Conservation (phyloP, 2,329 filamentous ascomycete species). For the Tothia fuscella region DNA sequence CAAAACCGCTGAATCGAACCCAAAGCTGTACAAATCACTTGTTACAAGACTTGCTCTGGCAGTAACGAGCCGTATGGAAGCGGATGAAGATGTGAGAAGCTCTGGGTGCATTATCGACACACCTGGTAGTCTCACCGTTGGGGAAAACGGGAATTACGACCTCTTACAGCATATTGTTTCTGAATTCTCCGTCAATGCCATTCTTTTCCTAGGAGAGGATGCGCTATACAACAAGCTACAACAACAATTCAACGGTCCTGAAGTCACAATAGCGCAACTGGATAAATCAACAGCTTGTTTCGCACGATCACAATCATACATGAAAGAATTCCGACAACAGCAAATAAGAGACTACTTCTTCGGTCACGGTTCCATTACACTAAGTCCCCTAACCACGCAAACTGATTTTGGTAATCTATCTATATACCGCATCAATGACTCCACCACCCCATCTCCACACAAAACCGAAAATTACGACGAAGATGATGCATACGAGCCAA, state of each 20-base stretch:
- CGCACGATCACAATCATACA: conserved; percentile 59
- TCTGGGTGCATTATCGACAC: conserved; percentile 82
- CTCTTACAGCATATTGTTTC: conserved; percentile 68
- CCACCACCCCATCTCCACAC: conserved; percentile 17
- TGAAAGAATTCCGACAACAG: conserved; percentile 61
- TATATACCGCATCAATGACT: conserved; percentile 57
- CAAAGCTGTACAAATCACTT: conserved; percentile 59
- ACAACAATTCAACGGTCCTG: conserved; percentile 49
- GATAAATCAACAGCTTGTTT: conserved; percentile 80
- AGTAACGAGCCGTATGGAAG: conserved; percentile 63
- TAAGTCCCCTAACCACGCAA: conserved; percentile 80
- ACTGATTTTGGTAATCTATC: conserved; percentile 64
- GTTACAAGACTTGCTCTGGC: conserved; percentile 67
- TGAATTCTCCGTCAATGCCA: conserved; percentile 42
- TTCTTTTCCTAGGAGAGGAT: conserved; percentile 73
- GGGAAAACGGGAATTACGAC: conserved; percentile 55
- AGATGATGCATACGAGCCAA: conserved; percentile 25
- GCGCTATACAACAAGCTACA: conserved; percentile 63
- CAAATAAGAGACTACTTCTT: conserved; percentile 92
- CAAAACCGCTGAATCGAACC: conserved; percentile 59
- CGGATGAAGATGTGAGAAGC: conserved; percentile 58
- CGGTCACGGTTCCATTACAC: conserved; percentile 58
- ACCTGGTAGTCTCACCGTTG: conserved; percentile 54
- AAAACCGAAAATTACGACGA: conserved; percentile 35
- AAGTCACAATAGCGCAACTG: conserved; percentile 63